phyloP scores from a whole-genome alignment of 2,329 filamentous ascomycete genomes.

The Arthrinium puccinioides region DNA sequence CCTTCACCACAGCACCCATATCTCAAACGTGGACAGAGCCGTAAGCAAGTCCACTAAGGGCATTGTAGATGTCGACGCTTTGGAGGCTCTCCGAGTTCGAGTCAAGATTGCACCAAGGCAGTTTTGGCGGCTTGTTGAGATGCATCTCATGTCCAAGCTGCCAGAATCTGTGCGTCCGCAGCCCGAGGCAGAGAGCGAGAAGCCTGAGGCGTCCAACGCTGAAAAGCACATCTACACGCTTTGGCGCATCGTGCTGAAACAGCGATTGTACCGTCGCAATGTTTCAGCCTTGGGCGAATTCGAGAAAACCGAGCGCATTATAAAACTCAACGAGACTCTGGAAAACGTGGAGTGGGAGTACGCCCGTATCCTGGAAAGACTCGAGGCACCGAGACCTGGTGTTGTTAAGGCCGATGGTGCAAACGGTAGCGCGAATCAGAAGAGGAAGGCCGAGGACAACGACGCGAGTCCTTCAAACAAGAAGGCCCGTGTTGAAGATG shows the following conservation, averaged over 20 bases:
- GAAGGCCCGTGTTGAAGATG: conserved; percentile 34
- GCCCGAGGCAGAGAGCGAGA: conserved; percentile 21
- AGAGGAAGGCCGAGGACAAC: conserved; percentile 37
- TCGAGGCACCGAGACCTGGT: conserved; percentile 13
- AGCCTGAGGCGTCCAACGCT: conserved; percentile 34
- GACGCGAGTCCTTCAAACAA: conserved; percentile 28
- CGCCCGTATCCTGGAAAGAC: conserved; percentile 47
- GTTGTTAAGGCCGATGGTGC: conserved; percentile 2
- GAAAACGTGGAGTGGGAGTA: conserved; percentile 66
- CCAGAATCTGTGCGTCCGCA: conserved; percentile 48
- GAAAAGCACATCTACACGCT: conserved; percentile 59
- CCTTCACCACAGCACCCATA: conserved; percentile 18
- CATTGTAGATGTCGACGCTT: conserved; percentile 50
- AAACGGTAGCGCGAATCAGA: conserved; percentile 24
- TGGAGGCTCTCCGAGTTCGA: conserved; percentile 50
- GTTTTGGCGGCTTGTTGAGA: conserved; percentile 67
- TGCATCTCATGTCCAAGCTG: conserved; percentile 61
- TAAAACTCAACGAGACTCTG: conserved; percentile 65
- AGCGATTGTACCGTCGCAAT: conserved; percentile 70
- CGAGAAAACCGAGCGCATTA: conserved; percentile 58
- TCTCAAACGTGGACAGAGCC: conserved; percentile 13
- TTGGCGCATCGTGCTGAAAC: conserved; percentile 71
- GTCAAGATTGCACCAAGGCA: conserved; percentile 72
- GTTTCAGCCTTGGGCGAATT: conserved; percentile 63
- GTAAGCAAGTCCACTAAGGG: conserved; percentile 22